Evolutionary conservation across 352 stramenopile genomes (phyloP).

Genomic region (Globisporangium ultimum): DNA sequence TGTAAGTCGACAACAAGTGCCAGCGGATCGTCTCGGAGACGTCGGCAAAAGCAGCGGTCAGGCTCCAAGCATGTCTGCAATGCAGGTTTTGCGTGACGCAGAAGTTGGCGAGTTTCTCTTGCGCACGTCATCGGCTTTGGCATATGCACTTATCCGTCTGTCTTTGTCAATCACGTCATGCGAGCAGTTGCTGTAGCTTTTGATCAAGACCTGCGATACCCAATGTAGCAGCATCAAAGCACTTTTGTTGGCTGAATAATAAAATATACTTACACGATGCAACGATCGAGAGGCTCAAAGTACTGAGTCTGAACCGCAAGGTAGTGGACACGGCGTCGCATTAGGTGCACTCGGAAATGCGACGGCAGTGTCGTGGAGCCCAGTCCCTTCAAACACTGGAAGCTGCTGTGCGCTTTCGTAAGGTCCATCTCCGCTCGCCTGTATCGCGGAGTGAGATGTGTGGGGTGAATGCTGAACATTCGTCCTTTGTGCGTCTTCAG

Average conservation of each 20-base stretch:
- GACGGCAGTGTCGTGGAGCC: conserved; percentile 8
- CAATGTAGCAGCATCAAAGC: not conserved
- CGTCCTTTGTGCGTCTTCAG: not conserved
- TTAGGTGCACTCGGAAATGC: conserved; percentile 19
- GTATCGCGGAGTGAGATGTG: conserved; percentile 7
- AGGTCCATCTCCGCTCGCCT: not conserved
- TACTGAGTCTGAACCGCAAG: conserved; percentile 20
- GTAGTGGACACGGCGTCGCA: conserved; percentile 24
- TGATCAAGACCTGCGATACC: not conserved
- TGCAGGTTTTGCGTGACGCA: no score
- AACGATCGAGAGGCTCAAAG: conserved; percentile 19
- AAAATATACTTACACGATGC: not conserved
- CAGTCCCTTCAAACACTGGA: conserved; percentile 14
- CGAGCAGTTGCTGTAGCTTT: no score
- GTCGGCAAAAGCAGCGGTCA: no score
- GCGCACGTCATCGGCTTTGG: no score
- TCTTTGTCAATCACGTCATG: no score
- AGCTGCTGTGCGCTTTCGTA: not conserved
- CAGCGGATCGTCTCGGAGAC: no score
- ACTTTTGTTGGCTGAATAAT: not conserved
- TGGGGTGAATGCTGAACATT: conserved; percentile 9
- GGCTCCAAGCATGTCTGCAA: no score
- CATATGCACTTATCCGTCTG: no score
- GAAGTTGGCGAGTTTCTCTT: no score
- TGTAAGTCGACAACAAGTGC: no score